Evolutionary conservation across 345 rosid species (phyloP), one percentile per base, ranked within the genome.

Genomic region (Rhodomyrtus tomentosa): DNA sequence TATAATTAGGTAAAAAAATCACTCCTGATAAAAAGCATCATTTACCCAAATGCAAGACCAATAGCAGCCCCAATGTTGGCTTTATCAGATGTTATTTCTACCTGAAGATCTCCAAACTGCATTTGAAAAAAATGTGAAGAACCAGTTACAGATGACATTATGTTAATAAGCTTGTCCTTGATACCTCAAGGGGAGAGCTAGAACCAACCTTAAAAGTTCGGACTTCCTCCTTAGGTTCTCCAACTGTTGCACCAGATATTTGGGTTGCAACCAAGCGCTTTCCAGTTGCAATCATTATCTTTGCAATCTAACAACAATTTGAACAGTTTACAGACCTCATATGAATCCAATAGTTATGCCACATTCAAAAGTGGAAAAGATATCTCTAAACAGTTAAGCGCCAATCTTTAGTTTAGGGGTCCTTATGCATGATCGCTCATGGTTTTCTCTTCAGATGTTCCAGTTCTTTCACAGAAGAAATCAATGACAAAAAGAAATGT

Each of bases 71-170:
- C 99, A 5, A 90, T 88, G 85, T 92, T 91, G 68, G 98, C 98
- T 87, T 92, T 93, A 86, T 87, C 88, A 12, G 95, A 92, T 81
- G 92, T 96, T 84, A 93, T 86, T 85, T 92, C 96, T 84, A 96
- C 93, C 87, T 96, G 98, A 88, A 95, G 98, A 0, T 94, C 96
- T 89, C 99, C 99, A 90, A 94, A 96, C 99, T 96, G 89, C 89
- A 91, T 8, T 68, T 68, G 21, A 38, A 10, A 68, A 68, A 32
- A 32, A 18, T 18, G 76, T 8, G 76, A 68, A 68, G 76, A 68
- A 68, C 76, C 76, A 68, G 76, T 1, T 38, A 32, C 45, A 68
- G 76, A 68, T 68, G 32, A 52, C 32, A 80, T 85, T 29, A 16
- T 38, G 45, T 48, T 53, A 16, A 82, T 50, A 54, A 81, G 51